Conservation (phyloP, 176 grass and related monocot genomes). For the Urochloa ruziziensis region DNA sequence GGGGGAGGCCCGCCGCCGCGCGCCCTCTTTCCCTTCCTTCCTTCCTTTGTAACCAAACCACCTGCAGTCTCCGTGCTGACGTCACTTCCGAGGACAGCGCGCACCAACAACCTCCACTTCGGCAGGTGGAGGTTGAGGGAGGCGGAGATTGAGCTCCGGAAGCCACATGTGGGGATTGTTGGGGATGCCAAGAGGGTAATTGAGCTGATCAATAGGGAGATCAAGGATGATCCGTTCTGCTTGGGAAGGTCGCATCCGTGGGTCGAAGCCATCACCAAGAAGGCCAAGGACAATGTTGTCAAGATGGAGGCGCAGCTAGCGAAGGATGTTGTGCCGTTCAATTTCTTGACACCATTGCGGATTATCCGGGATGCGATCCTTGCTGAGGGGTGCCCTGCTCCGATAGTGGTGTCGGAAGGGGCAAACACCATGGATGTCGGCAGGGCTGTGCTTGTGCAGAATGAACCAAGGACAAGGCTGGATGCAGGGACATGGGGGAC, state of each 20-base stretch:
- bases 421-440: conserved; percentile 97
- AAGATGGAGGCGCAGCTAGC: conserved; percentile 79
- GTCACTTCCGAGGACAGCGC: too few relatives aligned
- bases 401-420: conserved; percentile 76
- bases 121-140: too few relatives aligned
- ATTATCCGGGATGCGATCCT: conserved; percentile 89
- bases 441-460: conserved; percentile 89
- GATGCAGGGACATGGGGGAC: conserved; percentile 99
- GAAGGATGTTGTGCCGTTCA: conserved; percentile 82
- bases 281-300: conserved; percentile 62
- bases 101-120: too few relatives aligned
- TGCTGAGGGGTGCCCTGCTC: conserved; percentile 66
- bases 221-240: conserved; percentile 91
- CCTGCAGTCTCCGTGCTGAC: too few relatives aligned
- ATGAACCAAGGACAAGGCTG: conserved; percentile 85
- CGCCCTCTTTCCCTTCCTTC: too few relatives aligned
- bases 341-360: conserved; percentile 88
- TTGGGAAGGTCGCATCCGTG: conserved; percentile 70
- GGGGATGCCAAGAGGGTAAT: conserved; percentile 71
- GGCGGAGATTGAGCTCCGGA: conserved; percentile 87
- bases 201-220: conserved; percentile 72
- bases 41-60: too few relatives aligned
- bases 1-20: too few relatives aligned
- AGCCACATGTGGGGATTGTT: conserved; percentile 65
- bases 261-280: conserved; percentile 84